phyloP scores from a whole-genome alignment of 148 eudicot genomes.

The Heliosperma pusillum region DNA sequence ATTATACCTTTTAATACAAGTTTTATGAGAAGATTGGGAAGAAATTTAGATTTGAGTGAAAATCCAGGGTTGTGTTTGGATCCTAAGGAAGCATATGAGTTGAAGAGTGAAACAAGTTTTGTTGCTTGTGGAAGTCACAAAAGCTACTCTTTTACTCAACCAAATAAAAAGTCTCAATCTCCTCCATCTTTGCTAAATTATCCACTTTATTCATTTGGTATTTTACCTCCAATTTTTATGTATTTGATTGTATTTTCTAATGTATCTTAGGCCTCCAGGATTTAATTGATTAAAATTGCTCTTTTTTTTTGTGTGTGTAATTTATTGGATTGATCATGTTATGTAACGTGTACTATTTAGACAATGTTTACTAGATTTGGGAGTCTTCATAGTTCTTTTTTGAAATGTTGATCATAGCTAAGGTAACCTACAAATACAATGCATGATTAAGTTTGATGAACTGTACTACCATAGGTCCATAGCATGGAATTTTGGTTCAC shows the following conservation, averaged over 20 bases:
- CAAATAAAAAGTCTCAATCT: slow-evolving; percentile 46
- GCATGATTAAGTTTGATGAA: no score
- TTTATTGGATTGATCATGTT: not conserved
- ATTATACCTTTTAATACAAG: slow-evolving; percentile 63
- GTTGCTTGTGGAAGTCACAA: slow-evolving; percentile 45
- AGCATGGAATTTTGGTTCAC: no score
- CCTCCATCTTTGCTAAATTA: slow-evolving; percentile 22
- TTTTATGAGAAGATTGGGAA: slow-evolving; percentile 58
- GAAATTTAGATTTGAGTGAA: slow-evolving; percentile 61
- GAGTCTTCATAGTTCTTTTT: not conserved
- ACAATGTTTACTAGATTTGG: not conserved
- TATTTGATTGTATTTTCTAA: slow-evolving; percentile 1
- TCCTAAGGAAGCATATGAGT: slow-evolving; percentile 32
- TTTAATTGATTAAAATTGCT: slow-evolving; percentile 33
- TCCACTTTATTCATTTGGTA: slow-evolving; percentile 3
- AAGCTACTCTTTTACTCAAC: slow-evolving; percentile 34
- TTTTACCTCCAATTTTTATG: slow-evolving; percentile 8
- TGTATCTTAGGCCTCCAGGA: not conserved
- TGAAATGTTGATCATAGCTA: no score
- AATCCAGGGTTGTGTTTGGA: slow-evolving; percentile 70
- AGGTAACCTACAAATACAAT: no score
- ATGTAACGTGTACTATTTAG: not conserved
- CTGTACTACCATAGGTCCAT: no score
- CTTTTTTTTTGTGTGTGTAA: not conserved
- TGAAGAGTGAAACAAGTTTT: slow-evolving; percentile 30